Conservation (phyloP, 805 yeast species). For the Wickerhamomyces sydowiorum region DNA sequence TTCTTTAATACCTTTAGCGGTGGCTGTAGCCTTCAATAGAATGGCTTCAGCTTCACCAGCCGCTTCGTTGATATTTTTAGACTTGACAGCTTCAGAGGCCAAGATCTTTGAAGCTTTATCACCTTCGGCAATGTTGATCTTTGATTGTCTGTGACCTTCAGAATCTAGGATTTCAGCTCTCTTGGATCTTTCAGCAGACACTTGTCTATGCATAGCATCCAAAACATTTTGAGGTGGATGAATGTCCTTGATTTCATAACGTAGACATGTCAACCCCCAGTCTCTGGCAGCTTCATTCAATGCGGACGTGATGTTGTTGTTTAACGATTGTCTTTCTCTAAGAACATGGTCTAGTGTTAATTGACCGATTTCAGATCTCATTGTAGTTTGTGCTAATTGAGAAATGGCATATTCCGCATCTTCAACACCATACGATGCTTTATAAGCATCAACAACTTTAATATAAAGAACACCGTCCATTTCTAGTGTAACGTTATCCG, state of each 20-base stretch:
- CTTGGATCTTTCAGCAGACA: slow-evolving; percentile 79
- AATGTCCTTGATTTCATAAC: slow-evolving; percentile 84
- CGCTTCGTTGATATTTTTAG: slow-evolving; percentile 62
- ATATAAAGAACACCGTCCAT: slow-evolving; percentile 81
- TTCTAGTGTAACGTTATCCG: slow-evolving; percentile 80
- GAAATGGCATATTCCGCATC: slow-evolving; percentile 81
- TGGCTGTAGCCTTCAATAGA: slow-evolving; percentile 59
- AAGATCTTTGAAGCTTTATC: slow-evolving; percentile 63
- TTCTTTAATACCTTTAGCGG: slow-evolving; percentile 61
- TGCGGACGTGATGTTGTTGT: slow-evolving; percentile 67
- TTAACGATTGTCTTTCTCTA: slow-evolving; percentile 68
- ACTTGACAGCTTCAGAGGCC: slow-evolving; percentile 67
- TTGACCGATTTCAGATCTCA: slow-evolving; percentile 87
- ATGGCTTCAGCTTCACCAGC: slow-evolving; percentile 71
- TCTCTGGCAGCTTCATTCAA: slow-evolving; percentile 79
- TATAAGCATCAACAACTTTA: slow-evolving; percentile 73
- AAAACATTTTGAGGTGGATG: slow-evolving; percentile 83
- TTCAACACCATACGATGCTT: slow-evolving; percentile 84
- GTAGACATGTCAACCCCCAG: slow-evolving; percentile 81
- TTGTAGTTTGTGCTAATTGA: slow-evolving; percentile 85
- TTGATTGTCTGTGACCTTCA: slow-evolving; percentile 77
- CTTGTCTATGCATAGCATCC: slow-evolving; percentile 90
- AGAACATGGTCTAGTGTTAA: slow-evolving; percentile 73
- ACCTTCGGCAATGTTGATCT: slow-evolving; percentile 82
- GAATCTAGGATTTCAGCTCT: slow-evolving; percentile 84